Percentiles rank a stretch among this genome's conserved stretches.
Evolutionary conservation across 441 rosid species (phyloP).

Genomic region (Erysimum pusillum): DNA sequence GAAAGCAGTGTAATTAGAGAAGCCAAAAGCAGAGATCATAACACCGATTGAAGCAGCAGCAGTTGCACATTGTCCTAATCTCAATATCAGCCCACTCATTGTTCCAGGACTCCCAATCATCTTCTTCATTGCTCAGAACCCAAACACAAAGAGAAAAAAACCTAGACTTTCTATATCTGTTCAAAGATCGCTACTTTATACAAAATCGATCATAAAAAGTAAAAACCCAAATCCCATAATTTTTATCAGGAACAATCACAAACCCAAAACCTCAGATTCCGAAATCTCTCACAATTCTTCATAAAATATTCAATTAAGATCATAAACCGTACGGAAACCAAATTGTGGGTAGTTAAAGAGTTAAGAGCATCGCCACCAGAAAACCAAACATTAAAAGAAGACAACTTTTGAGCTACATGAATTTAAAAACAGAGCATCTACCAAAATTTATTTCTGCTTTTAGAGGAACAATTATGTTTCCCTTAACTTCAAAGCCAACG

Average conservation of each 20-base stretch:
- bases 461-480: constrained; percentile 39
- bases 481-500: constrained; percentile 47
- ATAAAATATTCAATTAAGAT: not conserved
- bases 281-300: not conserved
- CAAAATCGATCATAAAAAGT: constrained; percentile 7
- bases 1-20: constrained; percentile 50
- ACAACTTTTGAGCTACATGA: constrained; percentile 7
- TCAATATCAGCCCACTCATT: constrained; percentile 43
- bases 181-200: constrained; percentile 10
- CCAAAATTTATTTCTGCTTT: constrained; percentile 14
- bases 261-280: constrained; percentile 19
- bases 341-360: not conserved
- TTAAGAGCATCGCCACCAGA: constrained; percentile 24
- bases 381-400: constrained; percentile 13
- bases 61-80: constrained; percentile 47
- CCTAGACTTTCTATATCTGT: not conserved
- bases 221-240: constrained; percentile 3
- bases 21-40: constrained; percentile 44
- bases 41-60: constrained; percentile 49
- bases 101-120: constrained; percentile 50
- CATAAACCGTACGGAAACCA: constrained; percentile 2
- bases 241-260: not conserved
- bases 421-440: not conserved
- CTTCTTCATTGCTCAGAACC: constrained; percentile 30
- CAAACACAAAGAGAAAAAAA: not conserved